Percentiles rank a stretch among this genome's conserved stretches.
Evolutionary conservation across 768 basidiomycete species (phyloP).

Genomic region (Tylopilus rubrobrunneus): DNA sequence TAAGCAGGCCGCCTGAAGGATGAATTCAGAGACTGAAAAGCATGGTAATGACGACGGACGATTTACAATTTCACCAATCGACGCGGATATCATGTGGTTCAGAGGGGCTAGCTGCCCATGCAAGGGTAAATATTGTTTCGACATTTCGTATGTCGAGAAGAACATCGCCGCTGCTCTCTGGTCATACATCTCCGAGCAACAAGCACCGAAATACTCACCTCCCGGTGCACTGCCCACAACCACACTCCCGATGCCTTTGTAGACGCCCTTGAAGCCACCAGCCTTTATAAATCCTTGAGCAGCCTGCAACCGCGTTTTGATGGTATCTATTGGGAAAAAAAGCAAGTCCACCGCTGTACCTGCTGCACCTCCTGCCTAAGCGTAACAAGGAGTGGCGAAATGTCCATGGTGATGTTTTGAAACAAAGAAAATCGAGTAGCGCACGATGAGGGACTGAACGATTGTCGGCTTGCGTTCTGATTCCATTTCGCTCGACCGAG

Average conservation of each 20-base stretch:
- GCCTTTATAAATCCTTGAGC: conserved; percentile 78
- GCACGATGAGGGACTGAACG: conserved; percentile 44
- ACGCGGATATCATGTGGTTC: conserved; percentile 58
- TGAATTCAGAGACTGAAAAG: conserved; percentile 8
- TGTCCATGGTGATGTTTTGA: conserved; percentile 9
- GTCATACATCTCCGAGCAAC: neutral
- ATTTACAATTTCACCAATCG: conserved; percentile 53
- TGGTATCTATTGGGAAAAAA: conserved; percentile 78
- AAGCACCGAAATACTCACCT: conserved; percentile 47
- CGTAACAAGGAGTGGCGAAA: conserved; percentile 4
- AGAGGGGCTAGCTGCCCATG: conserved; percentile 60
- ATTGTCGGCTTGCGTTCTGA: conserved; percentile 38
- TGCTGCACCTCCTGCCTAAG: conserved; percentile 83
- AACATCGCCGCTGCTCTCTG: conserved; percentile 75
- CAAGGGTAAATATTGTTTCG: conserved; percentile 73
- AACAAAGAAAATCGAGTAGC: conserved; percentile 16
- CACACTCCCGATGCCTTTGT: conserved; percentile 92
- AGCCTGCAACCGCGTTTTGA: conserved; percentile 94
- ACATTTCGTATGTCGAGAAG: conserved; percentile 89
- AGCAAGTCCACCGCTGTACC: conserved; percentile 92
- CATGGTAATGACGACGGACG: conserved; percentile 5
- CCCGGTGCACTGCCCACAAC: conserved; percentile 94
- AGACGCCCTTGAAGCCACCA: conserved; percentile 88
- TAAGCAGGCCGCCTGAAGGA: conserved; percentile 73
- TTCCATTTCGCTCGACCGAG: conserved; percentile 21